Conservation (phyloP, 2,329 filamentous ascomycete genomes). For the Furcasterigmium sp. region DNA sequence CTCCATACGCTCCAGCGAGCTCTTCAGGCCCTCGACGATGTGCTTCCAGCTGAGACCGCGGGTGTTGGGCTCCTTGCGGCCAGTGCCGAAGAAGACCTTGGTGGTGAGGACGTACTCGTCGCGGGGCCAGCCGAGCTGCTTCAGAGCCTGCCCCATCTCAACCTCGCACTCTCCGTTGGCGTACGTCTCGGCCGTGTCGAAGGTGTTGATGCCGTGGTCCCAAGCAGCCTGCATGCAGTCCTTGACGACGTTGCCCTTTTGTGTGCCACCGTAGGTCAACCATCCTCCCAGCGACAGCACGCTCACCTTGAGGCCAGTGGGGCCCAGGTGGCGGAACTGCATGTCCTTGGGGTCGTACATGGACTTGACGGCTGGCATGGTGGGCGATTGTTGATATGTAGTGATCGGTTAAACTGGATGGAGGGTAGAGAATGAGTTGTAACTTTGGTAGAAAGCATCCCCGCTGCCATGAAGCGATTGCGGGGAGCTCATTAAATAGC, state of each 20-base stretch:
- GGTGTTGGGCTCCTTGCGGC: slow-evolving; percentile 44
- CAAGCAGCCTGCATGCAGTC: slow-evolving; percentile 59
- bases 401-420: no score
- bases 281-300: slow-evolving; percentile 60
- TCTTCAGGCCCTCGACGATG: slow-evolving; percentile 54
- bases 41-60: slow-evolving; percentile 55
- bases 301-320: slow-evolving; percentile 61
- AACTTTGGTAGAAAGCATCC: no score
- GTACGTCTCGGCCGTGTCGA: slow-evolving; percentile 56
- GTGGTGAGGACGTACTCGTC: slow-evolving; percentile 55
- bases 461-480: no score
- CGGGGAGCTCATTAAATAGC: no score
- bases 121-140: slow-evolving; percentile 54
- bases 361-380: slow-evolving; percentile 2
- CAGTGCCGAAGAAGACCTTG: slow-evolving; percentile 32
- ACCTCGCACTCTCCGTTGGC: slow-evolving; percentile 58
- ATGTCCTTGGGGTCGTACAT: slow-evolving; percentile 27
- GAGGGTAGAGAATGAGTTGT: no score
- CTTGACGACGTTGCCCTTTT: slow-evolving; percentile 55
- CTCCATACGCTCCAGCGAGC: slow-evolving; percentile 51
- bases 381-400: neutral
- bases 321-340: slow-evolving; percentile 35
- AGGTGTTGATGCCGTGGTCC: slow-evolving; percentile 57
- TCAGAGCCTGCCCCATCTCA: slow-evolving; percentile 57
- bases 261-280: slow-evolving; percentile 63